These are phyloP conservation scores for Populus nigra DNA, from an alignment of 345 rosid genomes.

Conservation along the genomic window DNA sequence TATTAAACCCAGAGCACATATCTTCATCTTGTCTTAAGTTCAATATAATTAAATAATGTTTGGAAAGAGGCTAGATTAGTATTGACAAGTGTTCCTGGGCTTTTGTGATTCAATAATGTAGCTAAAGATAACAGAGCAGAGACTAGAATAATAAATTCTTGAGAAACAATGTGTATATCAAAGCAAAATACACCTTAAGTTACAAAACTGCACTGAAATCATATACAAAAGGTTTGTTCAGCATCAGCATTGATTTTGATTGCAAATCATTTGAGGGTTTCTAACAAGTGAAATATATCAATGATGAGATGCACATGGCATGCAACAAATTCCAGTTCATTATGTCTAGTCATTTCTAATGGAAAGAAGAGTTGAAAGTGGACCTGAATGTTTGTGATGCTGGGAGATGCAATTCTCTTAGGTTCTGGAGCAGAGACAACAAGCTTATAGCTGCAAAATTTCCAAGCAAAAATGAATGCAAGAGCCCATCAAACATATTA, in stretches of 20 bases:
- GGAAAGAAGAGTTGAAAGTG: constrained; percentile 1
- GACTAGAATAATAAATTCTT: constrained; percentile 16
- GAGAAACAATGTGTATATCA: neutral
- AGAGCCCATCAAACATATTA: neutral
- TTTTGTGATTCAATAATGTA: constrained; percentile 43
- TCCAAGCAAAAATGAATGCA: neutral
- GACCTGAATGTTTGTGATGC: constrained; percentile 89
- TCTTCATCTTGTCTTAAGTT: neutral
- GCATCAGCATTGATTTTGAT: neutral
- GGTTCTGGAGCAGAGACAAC: constrained; percentile 47
- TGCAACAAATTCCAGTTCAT: neutral
- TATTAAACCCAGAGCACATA: neutral
- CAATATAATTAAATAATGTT: neutral
- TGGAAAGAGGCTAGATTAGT: neutral
- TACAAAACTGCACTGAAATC: neutral
- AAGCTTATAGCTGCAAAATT: neutral
- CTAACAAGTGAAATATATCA: neutral
- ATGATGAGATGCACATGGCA: neutral
- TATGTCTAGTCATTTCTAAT: neutral
- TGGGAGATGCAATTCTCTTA: constrained; percentile 75
- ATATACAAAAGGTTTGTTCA: neutral
- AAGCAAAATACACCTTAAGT: neutral
- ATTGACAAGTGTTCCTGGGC: constrained; percentile 53
- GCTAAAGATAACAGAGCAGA: constrained; percentile 69
- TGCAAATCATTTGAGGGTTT: neutral